These are phyloP conservation scores for Vaccinium darrowii DNA, from an alignment of 148 eudicot species.

Conservation along the genomic window DNA sequence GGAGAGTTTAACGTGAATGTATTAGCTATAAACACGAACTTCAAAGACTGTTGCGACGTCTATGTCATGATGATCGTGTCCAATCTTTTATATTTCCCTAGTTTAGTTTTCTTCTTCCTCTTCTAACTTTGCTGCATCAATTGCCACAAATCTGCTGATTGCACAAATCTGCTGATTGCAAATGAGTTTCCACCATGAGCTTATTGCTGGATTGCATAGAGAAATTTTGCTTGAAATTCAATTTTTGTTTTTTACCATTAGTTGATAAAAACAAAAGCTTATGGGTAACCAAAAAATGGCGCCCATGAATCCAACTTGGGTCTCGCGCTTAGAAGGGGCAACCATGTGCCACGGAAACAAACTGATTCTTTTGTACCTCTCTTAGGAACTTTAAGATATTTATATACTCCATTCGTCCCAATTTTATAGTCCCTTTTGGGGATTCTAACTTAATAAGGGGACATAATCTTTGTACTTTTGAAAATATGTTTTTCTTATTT, in stretches of 20 bases:
- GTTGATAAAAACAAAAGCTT: not conserved
- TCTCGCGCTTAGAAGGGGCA: too few species aligned
- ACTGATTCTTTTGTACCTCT: too few species aligned
- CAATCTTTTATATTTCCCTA: not conserved
- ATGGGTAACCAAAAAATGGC: too few species aligned
- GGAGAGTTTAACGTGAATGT: too few species aligned
- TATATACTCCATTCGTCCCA: too few species aligned
- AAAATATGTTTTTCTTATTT: too few species aligned
- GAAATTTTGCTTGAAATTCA: not conserved
- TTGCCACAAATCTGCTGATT: not conserved
- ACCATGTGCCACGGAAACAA: too few species aligned
- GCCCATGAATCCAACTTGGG: too few species aligned
- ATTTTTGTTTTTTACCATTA: not conserved
- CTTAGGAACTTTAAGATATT: too few species aligned
- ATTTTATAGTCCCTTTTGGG: too few species aligned
- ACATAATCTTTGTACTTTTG: too few species aligned
- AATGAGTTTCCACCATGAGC: not conserved
- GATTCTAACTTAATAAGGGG: too few species aligned
- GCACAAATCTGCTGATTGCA: not conserved
- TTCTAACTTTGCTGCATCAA: not conserved
- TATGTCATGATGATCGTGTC: not conserved
- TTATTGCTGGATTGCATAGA: not conserved
- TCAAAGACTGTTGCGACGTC: not conserved
- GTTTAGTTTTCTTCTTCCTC: not conserved
- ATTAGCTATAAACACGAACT: not conserved